phyloP scores from a whole-genome alignment of 768 basidiomycete genomes.

The Russula dissimulans region DNA sequence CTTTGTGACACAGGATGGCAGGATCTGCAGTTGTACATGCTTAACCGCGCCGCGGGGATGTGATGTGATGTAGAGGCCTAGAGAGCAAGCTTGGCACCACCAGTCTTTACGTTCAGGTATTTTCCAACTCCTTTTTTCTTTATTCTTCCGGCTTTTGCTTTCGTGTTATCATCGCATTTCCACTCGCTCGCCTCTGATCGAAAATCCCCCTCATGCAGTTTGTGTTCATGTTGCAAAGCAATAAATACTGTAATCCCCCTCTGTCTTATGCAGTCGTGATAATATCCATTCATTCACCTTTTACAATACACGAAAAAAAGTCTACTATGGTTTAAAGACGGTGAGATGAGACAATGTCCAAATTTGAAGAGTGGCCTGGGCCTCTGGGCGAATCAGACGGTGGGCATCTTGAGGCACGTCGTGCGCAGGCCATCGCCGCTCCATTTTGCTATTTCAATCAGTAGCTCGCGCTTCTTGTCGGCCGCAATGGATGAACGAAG shows the following conservation, averaged over 20 bases:
- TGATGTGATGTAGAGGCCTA: slow-evolving; percentile 32
- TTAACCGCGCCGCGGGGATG: slow-evolving; percentile 67
- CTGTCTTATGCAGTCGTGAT: slow-evolving; percentile 14
- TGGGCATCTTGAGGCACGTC: slow-evolving; percentile 69
- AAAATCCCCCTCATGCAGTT: slow-evolving; percentile 3
- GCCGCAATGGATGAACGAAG: slow-evolving; percentile 62
- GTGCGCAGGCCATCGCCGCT: slow-evolving; percentile 76
- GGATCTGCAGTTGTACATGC: slow-evolving; percentile 65
- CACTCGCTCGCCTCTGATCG: slow-evolving; percentile 2
- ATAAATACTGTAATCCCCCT: slow-evolving; percentile 9
- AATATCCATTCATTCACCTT: slow-evolving; percentile 11
- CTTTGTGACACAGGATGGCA: slow-evolving; percentile 52
- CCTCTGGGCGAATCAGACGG: slow-evolving; percentile 21
- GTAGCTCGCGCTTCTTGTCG: slow-evolving; percentile 66
- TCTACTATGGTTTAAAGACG: not conserved
- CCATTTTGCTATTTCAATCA: slow-evolving; percentile 76
- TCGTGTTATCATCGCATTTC: slow-evolving; percentile 17
- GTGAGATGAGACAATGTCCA: no score
- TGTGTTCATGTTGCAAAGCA: slow-evolving; percentile 8
- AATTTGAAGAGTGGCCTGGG: no score
- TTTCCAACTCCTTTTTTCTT: not conserved
- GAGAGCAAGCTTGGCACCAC: slow-evolving; percentile 4
- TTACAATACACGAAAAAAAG: not conserved
- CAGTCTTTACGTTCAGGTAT: slow-evolving; percentile 10
- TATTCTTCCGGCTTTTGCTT: slow-evolving; percentile 1